Conservation (phyloP, 345 rosid genomes). For the Eucalyptus guilfoylei region DNA sequence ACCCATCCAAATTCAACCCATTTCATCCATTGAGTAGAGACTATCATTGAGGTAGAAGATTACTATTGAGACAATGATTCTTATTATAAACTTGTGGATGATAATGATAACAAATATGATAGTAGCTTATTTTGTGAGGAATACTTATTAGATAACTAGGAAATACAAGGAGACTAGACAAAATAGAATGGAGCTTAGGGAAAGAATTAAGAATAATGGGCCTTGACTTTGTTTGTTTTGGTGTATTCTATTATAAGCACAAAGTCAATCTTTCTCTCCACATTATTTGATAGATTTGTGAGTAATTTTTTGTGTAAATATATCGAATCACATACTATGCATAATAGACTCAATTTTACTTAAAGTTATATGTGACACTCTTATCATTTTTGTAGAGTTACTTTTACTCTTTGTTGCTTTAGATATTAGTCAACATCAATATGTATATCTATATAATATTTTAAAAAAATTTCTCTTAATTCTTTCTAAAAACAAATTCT, state of each 20-base stretch:
- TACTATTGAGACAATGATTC: neutral
- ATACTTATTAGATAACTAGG: neutral
- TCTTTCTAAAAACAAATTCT: neutral
- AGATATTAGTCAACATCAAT: neutral
- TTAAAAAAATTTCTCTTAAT: neutral
- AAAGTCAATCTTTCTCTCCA: neutral
- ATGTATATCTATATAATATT: neutral
- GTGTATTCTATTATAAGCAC: neutral
- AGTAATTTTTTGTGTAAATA: neutral
- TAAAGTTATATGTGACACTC: neutral
- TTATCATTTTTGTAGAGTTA: neutral
- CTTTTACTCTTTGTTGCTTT: neutral
- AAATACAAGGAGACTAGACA: neutral
- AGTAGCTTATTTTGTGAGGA: neutral
- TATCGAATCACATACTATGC: neutral
- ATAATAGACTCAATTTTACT: neutral
- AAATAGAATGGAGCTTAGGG: neutral
- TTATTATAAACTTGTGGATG: neutral
- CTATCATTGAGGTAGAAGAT: neutral
- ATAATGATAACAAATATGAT: neutral
- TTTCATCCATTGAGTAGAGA: neutral
- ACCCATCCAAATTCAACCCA: neutral
- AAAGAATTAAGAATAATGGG: neutral
- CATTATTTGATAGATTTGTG: neutral
- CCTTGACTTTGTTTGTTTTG: neutral